These are phyloP conservation scores for Triticum timopheevii DNA, from an alignment of 176 grass and related monocot genomes.

Conservation along the genomic window DNA sequence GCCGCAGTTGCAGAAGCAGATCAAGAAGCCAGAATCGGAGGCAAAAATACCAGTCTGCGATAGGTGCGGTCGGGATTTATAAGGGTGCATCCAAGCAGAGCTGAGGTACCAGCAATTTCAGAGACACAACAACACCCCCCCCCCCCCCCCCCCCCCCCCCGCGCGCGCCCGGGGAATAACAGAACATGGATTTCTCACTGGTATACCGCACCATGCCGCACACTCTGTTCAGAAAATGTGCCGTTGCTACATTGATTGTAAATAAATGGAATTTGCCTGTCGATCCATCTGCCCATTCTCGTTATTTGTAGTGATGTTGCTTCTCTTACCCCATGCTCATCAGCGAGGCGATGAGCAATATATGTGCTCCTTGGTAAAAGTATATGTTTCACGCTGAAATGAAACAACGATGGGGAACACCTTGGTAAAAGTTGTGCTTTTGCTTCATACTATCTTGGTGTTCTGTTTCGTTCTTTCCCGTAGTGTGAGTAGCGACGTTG, in stretches of 20 bases:
- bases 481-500: background rate
- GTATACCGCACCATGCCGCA: background rate
- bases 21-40: conserved; percentile 52
- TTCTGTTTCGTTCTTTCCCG: background rate
- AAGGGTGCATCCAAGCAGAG: background rate
- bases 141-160: too few relatives aligned
- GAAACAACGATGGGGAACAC: background rate
- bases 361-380: background rate
- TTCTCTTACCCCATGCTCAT: background rate
- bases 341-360: background rate
- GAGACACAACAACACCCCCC: background rate
- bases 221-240: background rate
- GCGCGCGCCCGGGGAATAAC: too few relatives aligned
- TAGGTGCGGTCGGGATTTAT: conserved; percentile 60
- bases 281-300: background rate
- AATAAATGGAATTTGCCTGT: background rate
- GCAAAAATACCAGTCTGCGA: conserved; percentile 53
- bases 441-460: background rate
- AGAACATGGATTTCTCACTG: background rate
- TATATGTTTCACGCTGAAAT: background rate
- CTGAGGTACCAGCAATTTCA: background rate
- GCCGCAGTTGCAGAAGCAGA: conserved; percentile 65
- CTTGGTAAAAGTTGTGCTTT: background rate
- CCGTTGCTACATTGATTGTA: background rate
- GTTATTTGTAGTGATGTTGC: background rate